phyloP scores from a whole-genome alignment of 1,284 basidiomycete species.

The Austroboletus olivaceoglutinosus region DNA sequence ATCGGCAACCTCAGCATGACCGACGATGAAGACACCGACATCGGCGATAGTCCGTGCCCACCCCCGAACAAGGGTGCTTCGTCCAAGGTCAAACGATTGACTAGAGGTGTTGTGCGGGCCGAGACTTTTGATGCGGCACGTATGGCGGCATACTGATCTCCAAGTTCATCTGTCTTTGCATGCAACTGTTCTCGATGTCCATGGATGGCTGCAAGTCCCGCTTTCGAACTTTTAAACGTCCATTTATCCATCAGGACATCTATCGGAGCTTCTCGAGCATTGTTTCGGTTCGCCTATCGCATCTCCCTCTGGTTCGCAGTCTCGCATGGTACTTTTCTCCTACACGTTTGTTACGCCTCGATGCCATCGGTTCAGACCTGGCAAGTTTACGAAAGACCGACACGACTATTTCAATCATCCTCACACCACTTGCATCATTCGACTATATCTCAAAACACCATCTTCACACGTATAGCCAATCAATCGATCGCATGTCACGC shows the following conservation, averaged over 20 bases:
- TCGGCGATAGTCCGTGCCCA: slow-evolving; percentile 80
- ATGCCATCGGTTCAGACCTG: slow-evolving; percentile 10
- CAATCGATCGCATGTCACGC: slow-evolving; percentile 25
- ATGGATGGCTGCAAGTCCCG: slow-evolving; percentile 2
- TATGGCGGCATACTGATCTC: slow-evolving; percentile 35
- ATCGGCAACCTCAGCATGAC: slow-evolving; percentile 55
- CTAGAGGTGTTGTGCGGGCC: slow-evolving; percentile 49
- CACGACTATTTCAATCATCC: slow-evolving; percentile 10
- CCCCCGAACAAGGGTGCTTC: slow-evolving; percentile 56
- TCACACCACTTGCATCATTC: slow-evolving; percentile 16
- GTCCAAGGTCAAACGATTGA: slow-evolving; percentile 54
- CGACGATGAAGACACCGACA: slow-evolving; percentile 71
- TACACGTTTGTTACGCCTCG: slow-evolving; percentile 14
- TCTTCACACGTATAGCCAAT: slow-evolving; percentile 20
- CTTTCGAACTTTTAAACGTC: slow-evolving; percentile 9
- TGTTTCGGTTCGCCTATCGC: slow-evolving; percentile 9
- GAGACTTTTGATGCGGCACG: slow-evolving; percentile 64
- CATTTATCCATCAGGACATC: slow-evolving; percentile 5
- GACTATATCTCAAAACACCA: slow-evolving; percentile 19
- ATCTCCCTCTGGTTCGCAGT: slow-evolving; percentile 11
- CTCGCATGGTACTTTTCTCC: slow-evolving; percentile 9
- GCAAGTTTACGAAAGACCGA: slow-evolving; percentile 8
- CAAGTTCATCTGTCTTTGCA: not conserved
- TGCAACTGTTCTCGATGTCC: slow-evolving; percentile 6
- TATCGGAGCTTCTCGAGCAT: slow-evolving; percentile 8